Evolutionary conservation across 768 basidiomycete species (phyloP), one percentile per base, ranked within the genome.

Genomic region (Auricularia heimuer): DNA sequence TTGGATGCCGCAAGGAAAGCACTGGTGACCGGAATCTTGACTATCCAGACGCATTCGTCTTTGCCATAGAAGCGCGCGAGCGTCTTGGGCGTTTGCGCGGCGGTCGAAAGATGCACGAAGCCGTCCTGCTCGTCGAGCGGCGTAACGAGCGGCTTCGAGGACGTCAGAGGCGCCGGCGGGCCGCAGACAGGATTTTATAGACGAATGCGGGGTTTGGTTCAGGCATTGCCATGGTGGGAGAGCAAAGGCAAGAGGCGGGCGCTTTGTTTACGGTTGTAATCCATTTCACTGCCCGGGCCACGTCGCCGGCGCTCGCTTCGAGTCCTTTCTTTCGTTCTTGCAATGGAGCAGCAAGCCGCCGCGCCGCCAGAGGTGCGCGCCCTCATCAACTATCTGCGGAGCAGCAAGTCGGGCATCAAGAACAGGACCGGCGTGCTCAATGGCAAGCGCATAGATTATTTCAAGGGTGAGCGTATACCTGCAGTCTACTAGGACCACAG

Each of bases 401-500:
- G 90, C 68, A 87, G 89, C 69, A 88, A 86, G 71, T 82, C 92
- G 14, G 92, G 92, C 2, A 85, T 98, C 70, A 98, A 97, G 79
- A 83, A 88, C 63, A 83, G 92, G 68, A 87, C 89, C 10, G 97
- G 97, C 24, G 89, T 94, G 8, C 77, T 98, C 71, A 92, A 92
- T 70, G 96, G 96, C 29, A 97, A 96, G 76, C 87, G 96, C 42
- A 78, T 95, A 62, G 96, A 98, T 76, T 99, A 98, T 78, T 99
- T 98, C 82, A 99, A 94, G 80, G 97, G 96, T 94, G 62, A 69
- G 82, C 69, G 51, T 29, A 14, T 14, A n/a, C 39, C 29, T 11
- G 34, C n/a, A 37, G 24, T 21, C 44, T 51, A 12, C 56, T 35
- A 21, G 24, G 4, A 33, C n/a, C 12, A n/a, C 6, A n/a, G 37